These are phyloP conservation scores for Hygrophorus russula DNA, from an alignment of 768 basidiomycete genomes.

Conservation along the genomic window DNA sequence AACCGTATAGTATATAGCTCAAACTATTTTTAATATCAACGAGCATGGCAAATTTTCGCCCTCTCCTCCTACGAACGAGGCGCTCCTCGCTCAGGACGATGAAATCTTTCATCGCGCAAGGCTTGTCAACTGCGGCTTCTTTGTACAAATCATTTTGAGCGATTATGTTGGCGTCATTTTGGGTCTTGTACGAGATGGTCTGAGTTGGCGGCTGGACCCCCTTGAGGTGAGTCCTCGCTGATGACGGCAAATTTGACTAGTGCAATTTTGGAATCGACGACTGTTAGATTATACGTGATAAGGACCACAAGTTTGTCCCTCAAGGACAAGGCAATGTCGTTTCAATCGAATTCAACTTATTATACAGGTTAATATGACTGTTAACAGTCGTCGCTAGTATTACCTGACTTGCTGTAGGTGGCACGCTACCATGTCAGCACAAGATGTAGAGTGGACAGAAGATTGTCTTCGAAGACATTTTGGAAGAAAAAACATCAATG, in stretches of 20 bases:
- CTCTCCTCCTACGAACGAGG: slow-evolving; percentile 14
- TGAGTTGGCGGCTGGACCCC: slow-evolving; percentile 59
- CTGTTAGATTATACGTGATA: slow-evolving; percentile 36
- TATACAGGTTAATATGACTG: slow-evolving; percentile 22
- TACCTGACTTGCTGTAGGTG: slow-evolving; percentile 19
- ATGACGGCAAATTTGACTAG: background rate
- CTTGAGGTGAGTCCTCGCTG: slow-evolving; percentile 31
- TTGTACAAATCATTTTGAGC: slow-evolving; percentile 58
- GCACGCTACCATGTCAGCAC: slow-evolving; percentile 50
- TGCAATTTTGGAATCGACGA: background rate
- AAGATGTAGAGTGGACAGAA: slow-evolving; percentile 48
- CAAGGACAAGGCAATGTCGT: slow-evolving; percentile 68
- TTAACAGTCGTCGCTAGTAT: background rate
- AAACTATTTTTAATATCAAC: slow-evolving; percentile 58
- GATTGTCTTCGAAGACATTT: slow-evolving; percentile 34
- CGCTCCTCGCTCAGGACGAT: slow-evolving; percentile 44
- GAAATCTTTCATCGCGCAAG: slow-evolving; percentile 69
- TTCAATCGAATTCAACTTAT: slow-evolving; percentile 65
- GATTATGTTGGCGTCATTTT: slow-evolving; percentile 74
- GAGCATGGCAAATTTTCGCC: slow-evolving; percentile 39
- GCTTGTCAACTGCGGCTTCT: slow-evolving; percentile 62
- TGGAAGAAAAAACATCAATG: slow-evolving; percentile 22
- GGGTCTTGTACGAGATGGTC: slow-evolving; percentile 53
- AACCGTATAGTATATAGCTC: slow-evolving; percentile 47
- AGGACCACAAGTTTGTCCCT: slow-evolving; percentile 39